These are phyloP conservation scores for Zymoseptoria pseudotritici DNA, from an alignment of 2,329 filamentous ascomycete genomes.

Conservation along the genomic window DNA sequence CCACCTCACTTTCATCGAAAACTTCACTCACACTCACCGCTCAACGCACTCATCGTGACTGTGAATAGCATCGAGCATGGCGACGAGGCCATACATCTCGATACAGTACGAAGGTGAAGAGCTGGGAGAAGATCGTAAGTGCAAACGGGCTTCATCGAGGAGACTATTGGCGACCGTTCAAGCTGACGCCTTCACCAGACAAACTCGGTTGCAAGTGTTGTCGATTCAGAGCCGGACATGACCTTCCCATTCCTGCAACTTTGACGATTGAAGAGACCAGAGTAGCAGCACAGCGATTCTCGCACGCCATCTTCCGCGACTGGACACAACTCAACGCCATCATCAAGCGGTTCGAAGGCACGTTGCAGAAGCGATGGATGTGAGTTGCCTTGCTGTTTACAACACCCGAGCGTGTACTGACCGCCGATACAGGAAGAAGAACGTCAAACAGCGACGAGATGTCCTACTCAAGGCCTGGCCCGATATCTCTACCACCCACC, in stretches of 20 bases:
- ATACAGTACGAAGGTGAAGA: constrained; percentile 19
- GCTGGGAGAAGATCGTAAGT: constrained; percentile 11
- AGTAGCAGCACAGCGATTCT: constrained; percentile 14
- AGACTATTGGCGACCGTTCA: too few species aligned
- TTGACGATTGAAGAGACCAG: constrained; percentile 18
- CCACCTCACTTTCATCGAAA: neutral
- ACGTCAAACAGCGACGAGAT: constrained; percentile 37
- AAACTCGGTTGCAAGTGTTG: neutral
- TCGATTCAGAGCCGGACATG: neutral
- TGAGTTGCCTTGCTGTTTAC: neutral
- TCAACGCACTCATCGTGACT: neutral
- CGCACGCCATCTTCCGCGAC: constrained; percentile 29
- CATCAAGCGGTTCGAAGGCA: constrained; percentile 44
- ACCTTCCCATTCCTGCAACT: constrained; percentile 16
- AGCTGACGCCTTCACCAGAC: neutral
- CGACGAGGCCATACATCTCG: constrained; percentile 13
- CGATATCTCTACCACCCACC: constrained; percentile 43
- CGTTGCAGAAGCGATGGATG: constrained; percentile 47
- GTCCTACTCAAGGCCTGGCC: constrained; percentile 46
- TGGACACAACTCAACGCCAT: constrained; percentile 36
- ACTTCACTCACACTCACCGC: neutral
- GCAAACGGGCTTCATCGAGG: neutral
- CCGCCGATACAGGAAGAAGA: constrained; percentile 40
- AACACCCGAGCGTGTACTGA: neutral
- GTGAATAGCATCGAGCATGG: neutral